Evolutionary conservation across 73 alveolate genomes (phyloP), one percentile per base, ranked within the genome.

Genomic region (Loxodes magnus): DNA sequence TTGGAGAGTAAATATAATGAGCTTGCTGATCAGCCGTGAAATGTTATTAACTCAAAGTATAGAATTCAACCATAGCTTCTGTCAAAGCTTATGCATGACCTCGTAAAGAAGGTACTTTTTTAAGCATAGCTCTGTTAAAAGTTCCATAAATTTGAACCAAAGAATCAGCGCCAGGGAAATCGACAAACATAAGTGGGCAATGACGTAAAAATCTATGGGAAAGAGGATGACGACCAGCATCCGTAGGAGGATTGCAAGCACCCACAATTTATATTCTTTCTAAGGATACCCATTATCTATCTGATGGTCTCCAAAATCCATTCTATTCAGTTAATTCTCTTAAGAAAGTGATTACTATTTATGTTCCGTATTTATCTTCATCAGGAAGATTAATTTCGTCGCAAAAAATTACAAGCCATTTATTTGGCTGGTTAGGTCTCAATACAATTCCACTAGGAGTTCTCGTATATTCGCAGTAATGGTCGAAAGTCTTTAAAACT

Each of bases 191-290:
- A 22, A 94, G 64, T 0, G 99, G 99, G 41, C 91, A 71, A 67
- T 94, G 99, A 41, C 99, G 64, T 50, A 94, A 60, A 67, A 94
- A 94, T 43, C 99, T 67, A 30, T 88, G 93, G 23, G 94, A 66
- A 56, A 94, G 73, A 4, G 98, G 98, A 55, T 81, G 91, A 53
- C 99, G 78, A 2, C 99, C 99, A 10, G 95, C 94, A 71, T 94
- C 99, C 0, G 99, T 94, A 19, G 99, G 99, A 7, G 98, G 99
- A 55, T 94, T 94, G 67, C 97, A 92, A 36, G 97, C 97, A 9
- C 99, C 97, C 0, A 92, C 97, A 64, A 92, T 84, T 73, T 92
- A 91, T 37, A 92, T 88, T 50, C 99, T 83, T 51, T 92, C 99
- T 38, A 92, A 64, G 23, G 67, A 71, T 14, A 92, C 89, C 94